Percentiles rank a stretch among this genome's conserved stretches.
phyloP scores from a whole-genome alignment of 495 filamentous ascomycete species.

The Penicillium dipodomyicola region DNA sequence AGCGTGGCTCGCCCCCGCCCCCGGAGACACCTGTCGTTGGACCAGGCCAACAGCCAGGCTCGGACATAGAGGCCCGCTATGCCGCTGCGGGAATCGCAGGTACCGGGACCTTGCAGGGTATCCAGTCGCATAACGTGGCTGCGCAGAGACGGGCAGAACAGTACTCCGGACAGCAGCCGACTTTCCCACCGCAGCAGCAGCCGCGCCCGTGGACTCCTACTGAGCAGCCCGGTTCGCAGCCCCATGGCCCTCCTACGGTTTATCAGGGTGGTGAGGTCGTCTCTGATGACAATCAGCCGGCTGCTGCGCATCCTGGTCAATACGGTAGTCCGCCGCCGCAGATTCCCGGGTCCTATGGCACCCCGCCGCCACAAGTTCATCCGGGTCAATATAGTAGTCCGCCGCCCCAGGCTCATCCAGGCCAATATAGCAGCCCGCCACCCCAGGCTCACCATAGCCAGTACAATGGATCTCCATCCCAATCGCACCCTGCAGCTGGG shows the following conservation, averaged over 20 bases:
- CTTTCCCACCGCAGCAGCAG: slow-evolving; percentile 44
- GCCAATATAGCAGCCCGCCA: slow-evolving; percentile 13
- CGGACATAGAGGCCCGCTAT: slow-evolving; percentile 85
- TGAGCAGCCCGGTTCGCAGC: slow-evolving; percentile 80
- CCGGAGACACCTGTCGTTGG: slow-evolving; percentile 90
- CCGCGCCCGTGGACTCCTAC: slow-evolving; percentile 93
- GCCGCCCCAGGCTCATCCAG: slow-evolving; percentile 13
- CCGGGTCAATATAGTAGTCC: slow-evolving; percentile 11
- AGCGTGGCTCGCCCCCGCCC: slow-evolving; percentile 89
- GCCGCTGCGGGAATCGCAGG: slow-evolving; percentile 86
- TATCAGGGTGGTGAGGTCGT: slow-evolving; percentile 78
- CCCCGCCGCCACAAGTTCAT: slow-evolving; percentile 14
- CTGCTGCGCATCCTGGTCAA: slow-evolving; percentile 12
- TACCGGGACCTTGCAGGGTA: slow-evolving; percentile 70
- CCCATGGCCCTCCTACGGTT: slow-evolving; percentile 87
- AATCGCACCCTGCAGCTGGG: slow-evolving; percentile 3
- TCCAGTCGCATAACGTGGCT: slow-evolving; percentile 81
- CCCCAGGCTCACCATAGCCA: slow-evolving; percentile 19
- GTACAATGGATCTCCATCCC: slow-evolving; percentile 7
- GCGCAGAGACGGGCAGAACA: slow-evolving; percentile 73
- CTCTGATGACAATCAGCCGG: slow-evolving; percentile 30
- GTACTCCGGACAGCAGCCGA: slow-evolving; percentile 58
- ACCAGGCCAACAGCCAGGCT: slow-evolving; percentile 63
- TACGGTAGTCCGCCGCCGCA: slow-evolving; percentile 10
- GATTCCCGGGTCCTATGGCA: slow-evolving; percentile 8